Conservation (phyloP, 2,329 filamentous ascomycete genomes). For the Ophiosphaerella korrae region DNA sequence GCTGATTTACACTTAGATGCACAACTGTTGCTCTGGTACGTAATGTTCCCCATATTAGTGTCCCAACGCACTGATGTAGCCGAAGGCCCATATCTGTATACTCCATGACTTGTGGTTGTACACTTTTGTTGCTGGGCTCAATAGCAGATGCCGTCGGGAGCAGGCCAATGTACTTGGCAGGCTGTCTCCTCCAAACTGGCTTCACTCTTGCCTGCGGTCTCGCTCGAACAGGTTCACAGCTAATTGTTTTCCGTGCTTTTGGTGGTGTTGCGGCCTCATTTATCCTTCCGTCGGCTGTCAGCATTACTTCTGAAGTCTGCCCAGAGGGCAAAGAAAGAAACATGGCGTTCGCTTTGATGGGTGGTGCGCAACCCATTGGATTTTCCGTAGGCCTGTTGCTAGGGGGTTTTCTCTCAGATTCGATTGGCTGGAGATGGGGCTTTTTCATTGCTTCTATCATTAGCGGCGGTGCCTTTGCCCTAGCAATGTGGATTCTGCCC, state of each 20-base stretch:
- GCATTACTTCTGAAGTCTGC: slow-evolving; percentile 55
- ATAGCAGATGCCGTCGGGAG: slow-evolving; percentile 59
- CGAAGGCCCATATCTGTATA: slow-evolving; percentile 45
- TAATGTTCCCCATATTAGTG: too few relatives aligned
- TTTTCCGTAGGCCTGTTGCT: slow-evolving; percentile 58
- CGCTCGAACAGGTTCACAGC: slow-evolving; percentile 42
- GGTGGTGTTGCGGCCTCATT: slow-evolving; percentile 55
- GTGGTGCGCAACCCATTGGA: slow-evolving; percentile 57
- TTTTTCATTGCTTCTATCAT: slow-evolving; percentile 57
- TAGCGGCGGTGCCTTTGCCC: slow-evolving; percentile 48
- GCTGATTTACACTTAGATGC: too few relatives aligned
- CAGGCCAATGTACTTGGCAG: slow-evolving; percentile 53
- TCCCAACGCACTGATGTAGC: too few relatives aligned
- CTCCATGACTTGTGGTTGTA: slow-evolving; percentile 54
- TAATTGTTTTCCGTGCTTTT: slow-evolving; percentile 56
- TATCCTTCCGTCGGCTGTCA: slow-evolving; percentile 56
- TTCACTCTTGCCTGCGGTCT: slow-evolving; percentile 55
- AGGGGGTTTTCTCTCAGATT: slow-evolving; percentile 56
- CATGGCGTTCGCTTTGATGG: slow-evolving; percentile 58
- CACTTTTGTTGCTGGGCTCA: slow-evolving; percentile 57
- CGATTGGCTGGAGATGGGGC: slow-evolving; percentile 58
- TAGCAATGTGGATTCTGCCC: slow-evolving; percentile 48
- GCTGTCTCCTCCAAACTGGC: slow-evolving; percentile 50
- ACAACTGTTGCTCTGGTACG: too few relatives aligned
- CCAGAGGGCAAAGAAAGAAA: slow-evolving; percentile 56